Evolutionary conservation across 768 basidiomycete genomes (phyloP).

Genomic region (Kwoniella dejecticola): DNA sequence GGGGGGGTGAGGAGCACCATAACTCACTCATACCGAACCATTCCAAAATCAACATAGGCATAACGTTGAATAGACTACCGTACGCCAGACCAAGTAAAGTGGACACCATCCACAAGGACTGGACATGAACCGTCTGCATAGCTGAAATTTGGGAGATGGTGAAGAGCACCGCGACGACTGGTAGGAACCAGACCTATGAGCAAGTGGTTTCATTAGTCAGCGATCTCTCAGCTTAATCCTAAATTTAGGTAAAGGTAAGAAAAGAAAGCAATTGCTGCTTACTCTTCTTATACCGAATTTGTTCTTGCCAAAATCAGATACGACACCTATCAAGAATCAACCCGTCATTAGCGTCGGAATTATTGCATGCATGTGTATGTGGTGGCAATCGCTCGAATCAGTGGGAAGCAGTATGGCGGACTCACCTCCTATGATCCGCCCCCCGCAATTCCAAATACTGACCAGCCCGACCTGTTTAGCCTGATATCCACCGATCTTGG

Average conservation of each 20-base stretch:
- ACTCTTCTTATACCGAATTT: conserved; percentile 44
- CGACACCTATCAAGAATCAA: conserved; percentile 43
- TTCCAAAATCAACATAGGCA: conserved; percentile 76
- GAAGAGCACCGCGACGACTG: conserved; percentile 68
- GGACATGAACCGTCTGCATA: conserved; percentile 63
- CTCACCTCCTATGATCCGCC: conserved; percentile 73
- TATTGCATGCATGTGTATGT: too few relatives aligned
- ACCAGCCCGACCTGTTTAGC: conserved; percentile 79
- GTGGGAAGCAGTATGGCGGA: background rate
- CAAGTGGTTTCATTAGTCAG: background rate
- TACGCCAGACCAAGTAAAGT: conserved; percentile 67
- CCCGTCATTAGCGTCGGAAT: too few relatives aligned
- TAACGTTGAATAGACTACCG: conserved; percentile 71
- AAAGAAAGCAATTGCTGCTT: conserved; percentile 1
- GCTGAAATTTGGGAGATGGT: conserved; percentile 71
- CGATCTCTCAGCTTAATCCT: too few relatives aligned
- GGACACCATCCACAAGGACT: conserved; percentile 68
- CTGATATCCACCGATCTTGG: conserved; percentile 72
- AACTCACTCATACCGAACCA: conserved; percentile 86
- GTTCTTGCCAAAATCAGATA: conserved; percentile 50
- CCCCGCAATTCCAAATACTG: conserved; percentile 77
- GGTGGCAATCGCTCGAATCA: too few relatives aligned
- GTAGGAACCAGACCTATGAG: conserved; percentile 51
- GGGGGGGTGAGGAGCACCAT: too few relatives aligned
- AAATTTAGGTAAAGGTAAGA: too few relatives aligned